Percentiles rank a stretch among this genome's conserved stretches.
phyloP scores from a whole-genome alignment of 352 stramenopile species.

The Hyaloperonospora arabidopsidis region DNA sequence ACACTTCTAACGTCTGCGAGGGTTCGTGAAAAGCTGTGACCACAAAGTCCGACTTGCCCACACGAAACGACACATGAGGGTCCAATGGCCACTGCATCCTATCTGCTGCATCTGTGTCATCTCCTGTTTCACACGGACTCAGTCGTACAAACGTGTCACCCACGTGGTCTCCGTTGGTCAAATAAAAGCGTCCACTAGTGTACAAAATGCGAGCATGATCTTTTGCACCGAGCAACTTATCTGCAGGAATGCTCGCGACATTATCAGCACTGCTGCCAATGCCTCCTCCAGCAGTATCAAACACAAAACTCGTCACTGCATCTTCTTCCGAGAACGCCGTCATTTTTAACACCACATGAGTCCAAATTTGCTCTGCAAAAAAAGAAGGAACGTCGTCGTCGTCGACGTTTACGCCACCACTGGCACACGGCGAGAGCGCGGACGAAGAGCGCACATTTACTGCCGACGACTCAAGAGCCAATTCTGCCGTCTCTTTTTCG shows the following conservation, averaged over 20 bases:
- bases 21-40: slow-evolving; percentile 49
- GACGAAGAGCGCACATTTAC: slow-evolving; percentile 7
- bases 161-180: slow-evolving; percentile 41
- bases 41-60: slow-evolving; percentile 74
- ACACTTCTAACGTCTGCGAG: slow-evolving; percentile 47
- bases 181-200: slow-evolving; percentile 53
- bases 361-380: slow-evolving; percentile 47
- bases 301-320: slow-evolving; percentile 63
- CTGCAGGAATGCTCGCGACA: slow-evolving; percentile 58
- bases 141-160: slow-evolving; percentile 69
- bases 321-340: slow-evolving; percentile 72
- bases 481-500: slow-evolving; percentile 12
- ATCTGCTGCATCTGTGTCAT: slow-evolving; percentile 40
- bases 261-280: slow-evolving; percentile 52
- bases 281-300: slow-evolving; percentile 38
- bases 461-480: slow-evolving; percentile 2
- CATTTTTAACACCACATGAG: slow-evolving; percentile 78
- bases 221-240: slow-evolving; percentile 46
- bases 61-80: slow-evolving; percentile 53
- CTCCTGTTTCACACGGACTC: slow-evolving; percentile 26
- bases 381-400: slow-evolving; percentile 20
- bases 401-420: slow-evolving; percentile 21
- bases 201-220: slow-evolving; percentile 58
- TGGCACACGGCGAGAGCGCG: slow-evolving; percentile 11
- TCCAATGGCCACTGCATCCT: slow-evolving; percentile 79